phyloP scores from a whole-genome alignment of 768 basidiomycete genomes.

The Calvatia gigantea region DNA sequence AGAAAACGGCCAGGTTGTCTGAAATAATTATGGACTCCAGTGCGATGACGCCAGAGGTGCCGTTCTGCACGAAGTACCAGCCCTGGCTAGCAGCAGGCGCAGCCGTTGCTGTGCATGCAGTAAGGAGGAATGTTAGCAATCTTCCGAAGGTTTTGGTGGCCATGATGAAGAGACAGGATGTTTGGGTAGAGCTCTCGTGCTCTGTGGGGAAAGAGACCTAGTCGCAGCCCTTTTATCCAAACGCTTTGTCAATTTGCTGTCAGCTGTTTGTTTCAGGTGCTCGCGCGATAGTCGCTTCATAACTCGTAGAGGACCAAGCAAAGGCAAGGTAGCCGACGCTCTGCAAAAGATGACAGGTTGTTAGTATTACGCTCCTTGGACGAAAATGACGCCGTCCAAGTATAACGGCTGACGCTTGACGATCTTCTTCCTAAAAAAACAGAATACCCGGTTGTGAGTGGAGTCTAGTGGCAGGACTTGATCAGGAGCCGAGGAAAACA shows the following conservation, averaged over 20 bases:
- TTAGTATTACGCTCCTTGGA: too few species aligned
- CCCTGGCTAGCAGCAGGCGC: conserved; percentile 15
- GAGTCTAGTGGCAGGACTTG: too few species aligned
- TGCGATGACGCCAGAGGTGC: conserved; percentile 25
- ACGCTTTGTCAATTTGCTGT: background rate
- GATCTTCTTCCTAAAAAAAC: too few species aligned
- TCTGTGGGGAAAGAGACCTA: background rate
- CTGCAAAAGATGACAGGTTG: too few species aligned
- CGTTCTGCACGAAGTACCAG: conserved; percentile 27
- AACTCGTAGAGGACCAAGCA: too few species aligned
- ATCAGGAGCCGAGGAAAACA: too few species aligned
- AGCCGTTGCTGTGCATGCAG: background rate
- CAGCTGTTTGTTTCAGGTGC: too few species aligned
- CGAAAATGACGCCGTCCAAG: too few species aligned
- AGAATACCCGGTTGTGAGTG: too few species aligned
- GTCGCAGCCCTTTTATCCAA: background rate
- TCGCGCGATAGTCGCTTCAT: too few species aligned
- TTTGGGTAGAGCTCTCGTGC: background rate
- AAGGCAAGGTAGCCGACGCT: too few species aligned
- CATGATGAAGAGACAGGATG: background rate
- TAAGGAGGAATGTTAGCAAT: background rate
- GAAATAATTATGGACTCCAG: conserved; percentile 27
- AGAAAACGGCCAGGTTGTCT: conserved; percentile 26
- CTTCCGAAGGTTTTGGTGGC: background rate
- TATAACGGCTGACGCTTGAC: too few species aligned